Base-by-base conservation (phyloP, 2,329 filamentous ascomycete species). In the Exutisphaerella laricina region DNA sequence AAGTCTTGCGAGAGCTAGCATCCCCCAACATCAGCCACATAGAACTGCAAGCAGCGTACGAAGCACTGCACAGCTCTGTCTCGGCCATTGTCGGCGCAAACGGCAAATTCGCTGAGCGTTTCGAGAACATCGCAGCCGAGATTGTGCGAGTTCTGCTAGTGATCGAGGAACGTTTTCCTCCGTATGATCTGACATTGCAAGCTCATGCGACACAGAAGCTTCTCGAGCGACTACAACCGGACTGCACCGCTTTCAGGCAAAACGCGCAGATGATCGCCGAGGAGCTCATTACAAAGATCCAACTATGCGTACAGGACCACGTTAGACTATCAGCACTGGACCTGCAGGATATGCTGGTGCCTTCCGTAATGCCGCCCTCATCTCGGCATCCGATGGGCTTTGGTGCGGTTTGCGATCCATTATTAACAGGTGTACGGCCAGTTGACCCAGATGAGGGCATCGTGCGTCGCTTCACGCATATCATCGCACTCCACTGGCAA, bases 401-500 rank as follows among this genome's bases (percentile, higher is more conserved):
- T 36, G 56, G 58, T 18, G 58, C 55, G 1, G 48, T 61, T 5
- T 52, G 53, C 36, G 53, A 55, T 17, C 54, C 57, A n/a, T 40
- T 41, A 3, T 37, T 44, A 4, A 35, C 37, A 17, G 39, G 17
- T 14, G 35, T 31, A 5, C 46, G 28, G 30, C 48, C 43, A 21
- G 53, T 44, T 14, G 60, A 63, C 42, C 51, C 57, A 3, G 57
- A 62, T 20, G 54, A 59, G 17, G 82, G 88, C 45, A 78, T 95
- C 62, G 80, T 86, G 1, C 83, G 81, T 32, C 80, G 86, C 33
- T 73, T 95, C 38, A 83, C 87, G 4, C 90, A 96, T 59, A 79
- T 96, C 32, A 80, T 85, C 10, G 74, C 92, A 4, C 69, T 97
- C 17, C 88, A 96, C 65, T 96, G 89, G 88, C 78, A 86, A 36